These are phyloP conservation scores for Melaleuca quinquenervia DNA, from an alignment of 345 rosid genomes.

Conservation along the genomic window DNA sequence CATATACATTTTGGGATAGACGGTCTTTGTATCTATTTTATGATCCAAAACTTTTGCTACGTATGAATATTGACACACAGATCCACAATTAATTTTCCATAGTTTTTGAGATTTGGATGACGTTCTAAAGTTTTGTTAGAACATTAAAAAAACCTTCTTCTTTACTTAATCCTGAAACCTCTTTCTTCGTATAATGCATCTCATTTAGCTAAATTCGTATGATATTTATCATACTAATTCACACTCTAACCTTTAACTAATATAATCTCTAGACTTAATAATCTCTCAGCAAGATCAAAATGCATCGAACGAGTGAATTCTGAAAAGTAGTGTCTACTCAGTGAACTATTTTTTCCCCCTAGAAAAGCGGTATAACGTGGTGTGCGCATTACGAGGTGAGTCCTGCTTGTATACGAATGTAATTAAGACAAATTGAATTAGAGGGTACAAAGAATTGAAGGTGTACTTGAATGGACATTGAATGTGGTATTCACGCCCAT, in stretches of 20 bases:
- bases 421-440: not conserved
- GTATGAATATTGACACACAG: not conserved
- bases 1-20: not conserved
- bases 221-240: not conserved
- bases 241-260: not conserved
- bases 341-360: not conserved
- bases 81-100: not conserved
- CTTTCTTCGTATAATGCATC: not conserved
- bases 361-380: not conserved
- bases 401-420: not conserved
- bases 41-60: not conserved
- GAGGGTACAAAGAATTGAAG: not conserved
- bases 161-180: not conserved
- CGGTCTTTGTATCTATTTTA: not conserved
- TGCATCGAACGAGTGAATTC: not conserved
- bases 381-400: not conserved
- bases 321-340: not conserved
- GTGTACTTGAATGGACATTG: not conserved
- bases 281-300: not conserved
- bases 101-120: not conserved
- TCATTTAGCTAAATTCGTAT: not conserved
- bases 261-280: not conserved
- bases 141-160: not conserved
- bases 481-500: not conserved
- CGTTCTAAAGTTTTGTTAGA: not conserved